Percentiles rank a stretch among this genome's conserved stretches.
phyloP scores from a whole-genome alignment of 495 filamentous ascomycete species.

The Gamarada debralockiae region DNA sequence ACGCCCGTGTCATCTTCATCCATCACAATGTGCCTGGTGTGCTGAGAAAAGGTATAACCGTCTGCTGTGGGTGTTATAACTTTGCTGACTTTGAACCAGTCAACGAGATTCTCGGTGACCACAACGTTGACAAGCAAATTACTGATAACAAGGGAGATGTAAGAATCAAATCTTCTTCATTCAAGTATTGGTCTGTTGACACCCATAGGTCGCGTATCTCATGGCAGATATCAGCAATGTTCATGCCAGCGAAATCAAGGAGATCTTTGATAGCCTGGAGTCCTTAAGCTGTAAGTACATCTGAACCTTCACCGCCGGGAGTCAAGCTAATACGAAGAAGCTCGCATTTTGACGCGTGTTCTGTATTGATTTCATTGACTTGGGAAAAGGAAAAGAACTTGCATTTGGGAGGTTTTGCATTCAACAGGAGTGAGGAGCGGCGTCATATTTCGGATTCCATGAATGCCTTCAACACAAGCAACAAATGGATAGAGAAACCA shows the following conservation, averaged over 20 bases:
- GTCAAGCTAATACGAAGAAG: conserved; percentile 31
- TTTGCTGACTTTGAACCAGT: conserved; percentile 43
- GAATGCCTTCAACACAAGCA: conserved; percentile 21
- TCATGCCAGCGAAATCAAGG: conserved; percentile 73
- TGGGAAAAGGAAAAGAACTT: not conserved
- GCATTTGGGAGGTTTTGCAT: conserved; percentile 9
- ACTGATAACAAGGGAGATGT: conserved; percentile 91
- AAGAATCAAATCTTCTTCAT: conserved; percentile 24
- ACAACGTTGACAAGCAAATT: conserved; percentile 99
- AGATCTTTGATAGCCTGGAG: conserved; percentile 79
- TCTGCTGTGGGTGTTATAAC: conserved; percentile 14
- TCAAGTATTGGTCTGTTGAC: not conserved
- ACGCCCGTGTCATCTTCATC: conserved; percentile 90
- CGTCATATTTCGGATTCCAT: conserved; percentile 2
- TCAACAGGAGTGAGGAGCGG: conserved; percentile 21
- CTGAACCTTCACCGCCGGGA: not conserved
- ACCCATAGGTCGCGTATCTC: conserved; percentile 73
- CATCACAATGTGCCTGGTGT: conserved; percentile 96
- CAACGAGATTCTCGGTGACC: conserved; percentile 86
- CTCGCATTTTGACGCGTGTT: conserved; percentile 82
- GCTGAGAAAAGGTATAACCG: conserved; percentile 64
- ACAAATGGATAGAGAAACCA: not conserved
- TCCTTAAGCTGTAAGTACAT: conserved; percentile 65
- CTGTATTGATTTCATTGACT: conserved; percentile 59
- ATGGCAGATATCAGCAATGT: conserved; percentile 97